Evolutionary conservation across 345 rosid species (phyloP), one percentile per base, ranked within the genome.

Genomic region (Pugionium dolabratum): DNA sequence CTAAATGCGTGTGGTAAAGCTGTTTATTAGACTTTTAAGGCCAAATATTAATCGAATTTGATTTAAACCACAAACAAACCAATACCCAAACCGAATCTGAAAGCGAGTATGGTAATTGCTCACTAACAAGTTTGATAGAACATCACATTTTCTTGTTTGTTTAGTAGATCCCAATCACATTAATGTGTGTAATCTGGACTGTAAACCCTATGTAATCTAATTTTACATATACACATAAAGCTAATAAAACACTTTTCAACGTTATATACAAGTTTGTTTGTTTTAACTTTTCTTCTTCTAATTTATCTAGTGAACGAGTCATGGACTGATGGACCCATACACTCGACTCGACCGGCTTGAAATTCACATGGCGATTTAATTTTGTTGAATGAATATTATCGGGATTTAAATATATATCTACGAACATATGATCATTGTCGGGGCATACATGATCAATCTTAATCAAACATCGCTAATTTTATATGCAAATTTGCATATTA

Each of bases 41-140:
- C 37, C 55, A 5, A 52, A 32, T 18, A 53, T 31, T 10, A 50
- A 10, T 29, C 25, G 36, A 25, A 18, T 30, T 50, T 32, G 25
- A 7, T 51, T 31, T 10, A 31, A 50, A 30, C 36, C 36, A 50
- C 25, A 50, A 50, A 4, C 36, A 50, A 29, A 50, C 35, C 54
- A 3, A 18, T 50, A 6, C 35, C 18, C 35, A 7, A 30, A 18
- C 29, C 35, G 10, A 39, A 39, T 39, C n/a, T 2, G 7, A 6
- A 9, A 7, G 9, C 11, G 45, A 41, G 37, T 30, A 31, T 10
- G 31, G 18, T 29, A 28, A 18, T 18, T 18, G 31, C 4, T 29
- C 54, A 8, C 54, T 49, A 11, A 50, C 25, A 50, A 30, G 25
- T 49, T 49, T 30, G 33, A 46, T 47, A 47, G 30, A 30, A 47